Evolutionary conservation across 2,329 filamentous ascomycete species (phyloP), one percentile per base, ranked within the genome.

Genomic region (Fusarium albidum): DNA sequence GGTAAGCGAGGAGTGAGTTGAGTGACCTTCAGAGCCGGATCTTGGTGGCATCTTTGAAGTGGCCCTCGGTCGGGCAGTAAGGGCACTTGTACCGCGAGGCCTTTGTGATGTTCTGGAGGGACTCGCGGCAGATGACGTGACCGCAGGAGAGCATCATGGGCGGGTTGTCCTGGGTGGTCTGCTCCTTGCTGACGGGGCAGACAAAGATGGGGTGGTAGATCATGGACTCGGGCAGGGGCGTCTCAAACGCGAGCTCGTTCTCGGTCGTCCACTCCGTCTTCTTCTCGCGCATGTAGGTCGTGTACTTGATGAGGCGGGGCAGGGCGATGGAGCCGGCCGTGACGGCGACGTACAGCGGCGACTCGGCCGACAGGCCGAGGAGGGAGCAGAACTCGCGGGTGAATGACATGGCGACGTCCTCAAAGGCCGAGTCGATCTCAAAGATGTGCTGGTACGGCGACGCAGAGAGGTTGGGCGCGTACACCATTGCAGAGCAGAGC

Each of bases 101-200:
- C 75, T 96, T 96, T 48, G 87, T 87, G 34, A 98, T 80, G 68
- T 87, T 87, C 55, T 89, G 85, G 43, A 99, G 77, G 28, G 89
- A 92, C 68, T 97, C 93, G 60, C 87, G 84, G 14, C 92, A 93
- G 54, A 99, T 88, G 45, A 97, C 94, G 75, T 99, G 95, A 6
- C 95, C 94, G 69, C 95, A 99, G 0, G 91, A 90, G 69, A 99
- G 87, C 84, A 97, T 95, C 90, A 98, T 96, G 3, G 95, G 92
- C 10, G 95, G 95, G 71, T 99, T 99, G 18, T 82, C 77, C 68
- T 96, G 92, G 0, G 94, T 99, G 0, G 90, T 92, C 73, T 99
- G 95, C 70, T 97, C 95, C 73, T 98, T 98, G 67, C 89, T 93
- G 6, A 99, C 95, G 0, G 95, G 95, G 69, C 95, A 99, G 34